Conservation (phyloP, 2,329 filamentous ascomycete genomes). For the Diaporthe citrichinensis region DNA sequence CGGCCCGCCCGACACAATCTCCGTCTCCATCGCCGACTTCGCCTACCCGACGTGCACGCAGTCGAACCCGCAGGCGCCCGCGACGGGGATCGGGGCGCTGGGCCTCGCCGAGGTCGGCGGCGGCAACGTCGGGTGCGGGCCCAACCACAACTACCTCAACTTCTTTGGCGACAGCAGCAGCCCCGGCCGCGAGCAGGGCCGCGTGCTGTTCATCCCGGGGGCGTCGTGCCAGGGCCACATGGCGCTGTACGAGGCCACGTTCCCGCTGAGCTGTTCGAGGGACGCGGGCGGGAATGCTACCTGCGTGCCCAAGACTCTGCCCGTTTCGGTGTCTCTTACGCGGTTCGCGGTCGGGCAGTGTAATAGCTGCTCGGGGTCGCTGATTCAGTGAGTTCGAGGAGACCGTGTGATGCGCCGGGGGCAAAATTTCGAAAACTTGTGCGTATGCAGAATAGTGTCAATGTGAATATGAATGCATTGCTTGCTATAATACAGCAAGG, state of each 20-base stretch:
- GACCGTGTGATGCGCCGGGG: background rate
- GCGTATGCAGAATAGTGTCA: background rate
- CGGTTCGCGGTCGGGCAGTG: background rate
- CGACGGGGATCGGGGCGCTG: background rate
- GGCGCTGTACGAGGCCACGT: conserved; percentile 8
- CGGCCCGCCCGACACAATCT: background rate
- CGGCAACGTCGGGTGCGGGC: background rate
- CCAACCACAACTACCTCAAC: background rate
- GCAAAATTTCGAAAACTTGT: too few species aligned
- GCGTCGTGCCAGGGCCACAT: background rate
- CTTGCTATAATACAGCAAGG: background rate
- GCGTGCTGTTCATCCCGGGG: conserved; percentile 3
- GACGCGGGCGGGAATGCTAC: conserved; percentile 22
- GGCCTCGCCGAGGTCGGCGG: background rate
- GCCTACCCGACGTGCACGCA: background rate
- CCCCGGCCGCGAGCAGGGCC: background rate
- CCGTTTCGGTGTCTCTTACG: background rate
- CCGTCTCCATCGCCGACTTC: background rate
- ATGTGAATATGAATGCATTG: background rate
- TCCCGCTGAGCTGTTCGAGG: conserved; percentile 16
- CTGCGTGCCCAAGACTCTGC: background rate
- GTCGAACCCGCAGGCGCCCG: background rate
- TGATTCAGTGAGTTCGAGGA: background rate
- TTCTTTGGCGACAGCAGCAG: conserved; percentile 18
- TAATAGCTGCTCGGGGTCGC: background rate